A percentile compares a stretch with the other conserved stretches of the same genome.
phyloP scores from a whole-genome alignment of 352 stramenopile species.

The Globisporangium middletonii region DNA sequence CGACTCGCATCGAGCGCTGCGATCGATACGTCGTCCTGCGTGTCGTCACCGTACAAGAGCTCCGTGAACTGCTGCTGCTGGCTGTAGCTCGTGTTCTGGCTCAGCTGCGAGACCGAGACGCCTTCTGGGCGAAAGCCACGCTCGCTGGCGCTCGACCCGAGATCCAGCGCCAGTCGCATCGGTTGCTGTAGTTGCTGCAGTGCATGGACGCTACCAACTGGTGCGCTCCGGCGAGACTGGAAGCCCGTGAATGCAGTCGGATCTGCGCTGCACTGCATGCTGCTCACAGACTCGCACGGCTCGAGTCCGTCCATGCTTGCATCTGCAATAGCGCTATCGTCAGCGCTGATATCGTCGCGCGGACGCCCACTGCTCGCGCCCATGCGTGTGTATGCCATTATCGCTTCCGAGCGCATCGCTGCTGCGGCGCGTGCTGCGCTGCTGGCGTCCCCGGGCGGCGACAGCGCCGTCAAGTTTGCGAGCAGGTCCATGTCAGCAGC shows the following conservation, averaged over 20 bases:
- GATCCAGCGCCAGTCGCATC: slow-evolving; percentile 29
- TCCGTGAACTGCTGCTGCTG: slow-evolving; percentile 29
- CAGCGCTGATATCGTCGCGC: neutral
- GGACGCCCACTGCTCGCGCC: neutral
- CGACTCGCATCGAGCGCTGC: no score
- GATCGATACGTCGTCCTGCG: slow-evolving; percentile 32
- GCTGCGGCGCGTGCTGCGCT: neutral
- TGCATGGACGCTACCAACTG: no score
- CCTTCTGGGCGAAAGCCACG: slow-evolving; percentile 5
- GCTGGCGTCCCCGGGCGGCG: neutral
- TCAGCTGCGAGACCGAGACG: slow-evolving; percentile 18
- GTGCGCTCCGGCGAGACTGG: slow-evolving; percentile 7
- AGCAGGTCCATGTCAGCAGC: slow-evolving; percentile 8
- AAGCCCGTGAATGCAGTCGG: slow-evolving; percentile 46
- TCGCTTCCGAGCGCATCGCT: neutral
- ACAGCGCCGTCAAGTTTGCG: slow-evolving; percentile 10
- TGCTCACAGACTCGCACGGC: slow-evolving; percentile 5
- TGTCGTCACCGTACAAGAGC: slow-evolving; percentile 49
- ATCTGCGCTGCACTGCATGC: slow-evolving; percentile 57
- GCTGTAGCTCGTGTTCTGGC: slow-evolving; percentile 14
- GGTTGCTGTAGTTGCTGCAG: neutral
- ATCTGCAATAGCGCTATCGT: neutral
- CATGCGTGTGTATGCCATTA: neutral
- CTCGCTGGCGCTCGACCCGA: slow-evolving; percentile 10
- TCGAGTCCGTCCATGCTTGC: neutral